phyloP scores from a whole-genome alignment of 345 rosid genomes.

The Lepidium africanum region DNA sequence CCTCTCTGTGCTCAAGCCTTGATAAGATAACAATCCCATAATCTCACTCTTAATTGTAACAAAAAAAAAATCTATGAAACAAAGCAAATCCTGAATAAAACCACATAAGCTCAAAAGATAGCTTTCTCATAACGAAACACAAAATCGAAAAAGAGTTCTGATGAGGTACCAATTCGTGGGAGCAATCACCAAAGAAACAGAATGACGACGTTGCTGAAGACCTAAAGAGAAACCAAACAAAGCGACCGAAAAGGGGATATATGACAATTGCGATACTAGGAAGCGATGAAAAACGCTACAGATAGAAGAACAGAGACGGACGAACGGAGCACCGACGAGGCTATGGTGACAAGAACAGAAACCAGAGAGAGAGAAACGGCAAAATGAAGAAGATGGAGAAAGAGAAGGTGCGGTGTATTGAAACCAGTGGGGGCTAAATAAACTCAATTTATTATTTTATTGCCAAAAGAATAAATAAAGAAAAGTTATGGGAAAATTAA shows the following conservation, averaged over 20 bases:
- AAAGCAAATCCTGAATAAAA: conserved; percentile 5
- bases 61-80: background rate
- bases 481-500: conserved; percentile 7
- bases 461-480: background rate
- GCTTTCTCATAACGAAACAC: background rate
- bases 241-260: background rate
- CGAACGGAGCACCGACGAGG: background rate
- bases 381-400: background rate
- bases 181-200: background rate
- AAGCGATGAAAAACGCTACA: background rate
- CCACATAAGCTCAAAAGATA: background rate
- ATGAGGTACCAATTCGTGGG: conserved; percentile 7
- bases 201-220: background rate
- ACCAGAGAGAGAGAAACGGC: background rate
- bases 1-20: background rate
- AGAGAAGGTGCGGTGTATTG: background rate
- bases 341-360: background rate
- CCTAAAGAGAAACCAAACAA: background rate
- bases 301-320: background rate
- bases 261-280: background rate
- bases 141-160: background rate
- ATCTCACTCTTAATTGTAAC: background rate
- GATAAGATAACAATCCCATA: background rate
- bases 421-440: conserved; percentile 4
- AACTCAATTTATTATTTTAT: conserved; percentile 1